Percentiles rank a stretch among this genome's conserved stretches.
Evolutionary conservation across 2,329 filamentous ascomycete genomes (phyloP).

Genomic region (Paracoccidioides lutzii): DNA sequence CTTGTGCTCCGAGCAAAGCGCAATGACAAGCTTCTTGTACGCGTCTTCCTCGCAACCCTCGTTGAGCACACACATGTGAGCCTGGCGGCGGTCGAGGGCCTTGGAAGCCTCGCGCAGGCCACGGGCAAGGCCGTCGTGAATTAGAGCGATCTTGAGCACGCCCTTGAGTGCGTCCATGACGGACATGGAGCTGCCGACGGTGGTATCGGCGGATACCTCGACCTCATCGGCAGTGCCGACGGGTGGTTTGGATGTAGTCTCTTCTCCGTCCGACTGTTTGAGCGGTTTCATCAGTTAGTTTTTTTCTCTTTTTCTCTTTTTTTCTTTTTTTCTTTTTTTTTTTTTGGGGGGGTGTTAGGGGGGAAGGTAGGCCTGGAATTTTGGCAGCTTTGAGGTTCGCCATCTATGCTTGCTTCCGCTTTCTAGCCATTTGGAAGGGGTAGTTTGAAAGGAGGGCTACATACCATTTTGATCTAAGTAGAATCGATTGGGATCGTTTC

Average conservation of each 20-base stretch:
- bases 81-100: conserved; percentile 95
- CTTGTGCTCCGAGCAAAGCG: conserved; percentile 98
- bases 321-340: conserved; percentile 1
- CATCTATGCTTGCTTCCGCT: background rate
- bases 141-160: conserved; percentile 94
- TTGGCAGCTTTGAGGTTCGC: background rate
- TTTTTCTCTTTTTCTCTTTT: background rate
- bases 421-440: background rate
- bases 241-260: conserved; percentile 63
- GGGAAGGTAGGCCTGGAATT: background rate
- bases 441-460: conserved; percentile 6
- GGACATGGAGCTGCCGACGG: conserved; percentile 71
- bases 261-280: conserved; percentile 94
- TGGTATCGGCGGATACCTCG: conserved; percentile 84
- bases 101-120: conserved; percentile 98
- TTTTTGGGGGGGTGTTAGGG: background rate
- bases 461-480: conserved; percentile 35
- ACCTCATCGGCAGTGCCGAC: conserved; percentile 69
- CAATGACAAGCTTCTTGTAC: conserved; percentile 99
- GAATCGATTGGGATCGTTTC: conserved; percentile 18
- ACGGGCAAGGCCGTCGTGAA: conserved; percentile 98
- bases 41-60: conserved; percentile 99
- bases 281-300: background rate
- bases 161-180: conserved; percentile 98
- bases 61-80: conserved; percentile 99